Evolutionary conservation across 257 asterid species (phyloP), one percentile per base, ranked within the genome.

Genomic region (Petunia axillaris): DNA sequence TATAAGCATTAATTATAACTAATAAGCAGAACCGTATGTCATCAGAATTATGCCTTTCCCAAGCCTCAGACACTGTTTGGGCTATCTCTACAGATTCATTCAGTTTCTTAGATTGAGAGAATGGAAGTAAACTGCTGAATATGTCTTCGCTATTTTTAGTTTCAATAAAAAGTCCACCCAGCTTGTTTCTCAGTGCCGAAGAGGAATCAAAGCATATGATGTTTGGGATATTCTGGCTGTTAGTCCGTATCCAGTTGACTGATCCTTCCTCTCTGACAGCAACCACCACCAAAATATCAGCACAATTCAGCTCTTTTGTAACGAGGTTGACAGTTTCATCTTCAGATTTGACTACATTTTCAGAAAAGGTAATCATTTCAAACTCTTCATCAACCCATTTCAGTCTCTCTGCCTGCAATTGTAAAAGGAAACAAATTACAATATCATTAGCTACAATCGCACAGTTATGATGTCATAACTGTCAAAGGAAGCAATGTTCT

Each of bases 351-450:
- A 74, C 66, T 14, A 80, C 44, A 66, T 75, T 81, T 84, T 95
- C 98, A 0, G 86, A 83, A 79, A 83, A 93, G 53, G 92, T 98
- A 79, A 82, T 74, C 98, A 93, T 95, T 84, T 92, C 94, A 60
- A 75, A 92, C 50, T 84, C 91, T 87, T 93, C 96, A 84, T 93
- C 99, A 66, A 95, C 93, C 97, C 96, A 93, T 86, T 88, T 91
- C 89, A 95, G 84, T 82, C 86, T 91, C 83, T 87, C 81, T 66
- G 92, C 98, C 98, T 93, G 85, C 62, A 76, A 53, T 53, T 64
- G 78, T 50, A 73, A 58, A 16, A 13, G 55, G 25, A 3, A n/a
- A 14, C 36, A 58, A 8, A 71, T 59, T 41, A 63, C 71, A 82
- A 64, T 52, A 78, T 14, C 43, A 6, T 25, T 15, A 54, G 44